Evolutionary conservation across 2,329 filamentous ascomycete species (phyloP), one percentile per base, ranked within the genome.

Genomic region (Ramichloridium luteum): DNA sequence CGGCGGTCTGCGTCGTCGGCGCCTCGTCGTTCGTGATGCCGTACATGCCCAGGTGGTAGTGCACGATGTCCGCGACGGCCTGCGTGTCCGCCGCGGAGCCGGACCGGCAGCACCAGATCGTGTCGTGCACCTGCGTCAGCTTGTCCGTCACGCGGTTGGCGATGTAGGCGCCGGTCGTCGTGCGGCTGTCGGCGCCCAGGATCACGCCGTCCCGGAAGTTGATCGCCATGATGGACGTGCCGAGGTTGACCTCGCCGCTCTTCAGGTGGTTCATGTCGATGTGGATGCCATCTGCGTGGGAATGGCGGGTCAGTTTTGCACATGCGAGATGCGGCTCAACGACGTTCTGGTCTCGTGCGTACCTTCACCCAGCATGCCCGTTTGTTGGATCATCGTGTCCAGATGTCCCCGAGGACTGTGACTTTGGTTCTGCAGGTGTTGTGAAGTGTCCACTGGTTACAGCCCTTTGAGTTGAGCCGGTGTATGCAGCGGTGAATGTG

Each of bases 81-180:
- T 98, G 90, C 37, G 90, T 98, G 56, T 98, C 90, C 46, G 90
- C 90, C 17, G 90, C 90, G 15, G 90, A 98, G 31, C 90, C 90
- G 39, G 90, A 96, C 53, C 90, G 80, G 67, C 90, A 98, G 68
- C 90, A 98, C 90, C 90, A 98, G 62, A 98, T 96, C 37, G 88
- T 96, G 61, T 98, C 90, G 65, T 93, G 82, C 39, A 98, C 88
- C 68, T 86, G 81, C 52, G 90, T 98, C 57, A 98, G 77, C 70
- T 98, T 98, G 72, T 98, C 90, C 44, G 90, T 98, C 45, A 98
- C 90, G 69, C 90, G 80, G 64, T 98, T 98, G 51, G 90, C 90
- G 56, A 98, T 96, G 71, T 96, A 98, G 49, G 88, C 77, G 51
- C 90, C 90, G 34, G 88, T 98, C 28, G 90, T 98, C 46, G 90